Percentiles rank a stretch among this genome's conserved stretches.
These are phyloP conservation scores for Symbiodinium pilosum DNA, from an alignment of 73 alveolate genomes.

Conservation along the genomic window DNA sequence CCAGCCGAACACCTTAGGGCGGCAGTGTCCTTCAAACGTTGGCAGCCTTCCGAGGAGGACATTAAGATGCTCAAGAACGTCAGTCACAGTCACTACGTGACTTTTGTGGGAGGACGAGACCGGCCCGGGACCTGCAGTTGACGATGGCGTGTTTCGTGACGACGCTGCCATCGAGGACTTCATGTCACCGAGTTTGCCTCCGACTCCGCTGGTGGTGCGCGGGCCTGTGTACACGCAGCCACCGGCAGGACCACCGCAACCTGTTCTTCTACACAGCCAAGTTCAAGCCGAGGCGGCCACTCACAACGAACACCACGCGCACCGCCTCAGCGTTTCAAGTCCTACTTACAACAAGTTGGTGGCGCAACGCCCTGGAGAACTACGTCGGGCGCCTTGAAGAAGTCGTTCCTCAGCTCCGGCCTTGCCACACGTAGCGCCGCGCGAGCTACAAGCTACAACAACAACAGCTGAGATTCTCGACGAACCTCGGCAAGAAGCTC, in stretches of 20 bases:
- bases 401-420: not conserved
- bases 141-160: not conserved
- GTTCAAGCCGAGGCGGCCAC: not conserved
- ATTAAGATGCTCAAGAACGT: not conserved
- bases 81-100: not conserved
- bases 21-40: not conserved
- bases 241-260: not conserved
- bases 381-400: not conserved
- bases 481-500: too few relatives aligned
- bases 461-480: too few relatives aligned
- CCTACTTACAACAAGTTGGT: not conserved
- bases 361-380: not conserved
- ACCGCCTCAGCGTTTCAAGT: not conserved
- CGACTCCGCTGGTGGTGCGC: not conserved
- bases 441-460: too few relatives aligned
- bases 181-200: not conserved
- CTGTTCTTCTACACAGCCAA: not conserved
- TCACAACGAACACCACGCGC: not conserved
- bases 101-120: not conserved
- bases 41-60: not conserved
- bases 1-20: slow-evolving; percentile 5
- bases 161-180: not conserved
- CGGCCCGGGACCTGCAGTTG: not conserved
- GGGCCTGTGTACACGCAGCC: not conserved
- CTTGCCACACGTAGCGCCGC: not conserved